Evolutionary conservation across 352 stramenopile species (phyloP).

Genomic region (Elongisporangium anandrum): DNA sequence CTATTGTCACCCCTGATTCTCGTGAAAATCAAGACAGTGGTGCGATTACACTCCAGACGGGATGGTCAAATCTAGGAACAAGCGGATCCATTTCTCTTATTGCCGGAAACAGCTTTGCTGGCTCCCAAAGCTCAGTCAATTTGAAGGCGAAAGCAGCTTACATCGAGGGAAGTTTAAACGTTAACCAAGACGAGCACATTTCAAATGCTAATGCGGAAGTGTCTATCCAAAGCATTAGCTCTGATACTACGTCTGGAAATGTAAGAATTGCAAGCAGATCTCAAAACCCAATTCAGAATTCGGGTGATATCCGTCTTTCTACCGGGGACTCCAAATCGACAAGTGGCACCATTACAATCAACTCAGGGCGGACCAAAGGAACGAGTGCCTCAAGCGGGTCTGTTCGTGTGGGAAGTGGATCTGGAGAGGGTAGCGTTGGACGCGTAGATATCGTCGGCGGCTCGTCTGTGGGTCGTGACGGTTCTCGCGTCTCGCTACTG

Average conservation of each 20-base stretch:
- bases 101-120: conserved; percentile 13
- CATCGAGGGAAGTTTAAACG: conserved; percentile 8
- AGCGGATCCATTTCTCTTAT: conserved; percentile 26
- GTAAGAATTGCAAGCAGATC: background rate
- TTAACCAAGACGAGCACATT: background rate
- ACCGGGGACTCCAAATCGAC: background rate
- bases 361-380: background rate
- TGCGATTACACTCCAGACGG: conserved; percentile 20
- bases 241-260: background rate
- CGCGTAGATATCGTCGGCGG: conserved; percentile 19
- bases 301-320: background rate
- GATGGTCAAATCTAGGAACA: conserved; percentile 20
- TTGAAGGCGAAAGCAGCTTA: conserved; percentile 17
- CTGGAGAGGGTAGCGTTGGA: conserved; percentile 10
- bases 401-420: conserved; percentile 7
- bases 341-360: background rate
- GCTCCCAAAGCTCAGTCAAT: conserved; percentile 14
- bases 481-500: conserved; percentile 14
- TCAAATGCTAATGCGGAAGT: background rate
- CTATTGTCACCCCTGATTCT: conserved; percentile 21
- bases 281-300: background rate
- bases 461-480: conserved; percentile 17
- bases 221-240: background rate
- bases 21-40: conserved; percentile 20
- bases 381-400: conserved; percentile 2